Conservation (phyloP, 2,329 filamentous ascomycete species). For the Knufia fluminis region DNA sequence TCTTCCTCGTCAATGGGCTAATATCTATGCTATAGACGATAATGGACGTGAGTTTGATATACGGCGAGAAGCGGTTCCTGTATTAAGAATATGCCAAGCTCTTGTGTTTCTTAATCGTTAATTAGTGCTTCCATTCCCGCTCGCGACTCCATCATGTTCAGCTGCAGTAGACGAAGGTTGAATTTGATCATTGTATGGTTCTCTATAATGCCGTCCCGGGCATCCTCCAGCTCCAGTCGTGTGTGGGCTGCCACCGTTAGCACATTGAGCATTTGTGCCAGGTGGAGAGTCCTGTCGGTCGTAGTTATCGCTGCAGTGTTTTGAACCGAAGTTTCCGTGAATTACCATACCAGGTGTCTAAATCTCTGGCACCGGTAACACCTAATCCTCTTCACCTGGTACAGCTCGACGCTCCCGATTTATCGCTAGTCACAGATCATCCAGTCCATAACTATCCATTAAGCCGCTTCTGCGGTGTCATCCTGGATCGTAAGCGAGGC, state of each 20-base stretch:
- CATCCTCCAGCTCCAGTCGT: background rate
- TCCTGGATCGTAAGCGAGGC: conserved; percentile 24
- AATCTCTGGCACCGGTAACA: conserved; percentile 22
- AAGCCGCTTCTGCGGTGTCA: conserved; percentile 21
- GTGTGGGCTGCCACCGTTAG: conserved; percentile 15
- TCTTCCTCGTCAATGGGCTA: conserved; percentile 13
- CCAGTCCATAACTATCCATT: conserved; percentile 18
- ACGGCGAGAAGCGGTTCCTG: conserved; percentile 18
- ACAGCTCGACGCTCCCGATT: conserved; percentile 20
- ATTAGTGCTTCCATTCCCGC: conserved; percentile 25
- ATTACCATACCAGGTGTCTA: conserved; percentile 23
- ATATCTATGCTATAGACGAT: conserved; percentile 24
- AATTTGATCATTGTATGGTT: conserved; percentile 9
- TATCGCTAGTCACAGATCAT: conserved; percentile 17
- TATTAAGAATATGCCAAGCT: conserved; percentile 23
- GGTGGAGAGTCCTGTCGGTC: conserved; percentile 19
- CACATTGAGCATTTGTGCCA: conserved; percentile 15
- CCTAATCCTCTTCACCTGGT: conserved; percentile 17
- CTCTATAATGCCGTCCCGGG: background rate
- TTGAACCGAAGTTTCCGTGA: conserved; percentile 18
- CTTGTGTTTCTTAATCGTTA: conserved; percentile 19
- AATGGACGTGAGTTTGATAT: conserved; percentile 23
- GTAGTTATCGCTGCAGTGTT: conserved; percentile 20
- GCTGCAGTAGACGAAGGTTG: conserved; percentile 15
- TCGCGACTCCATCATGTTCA: conserved; percentile 23